Evolutionary conservation across 345 rosid species (phyloP).

Genomic region (Syzygium jambos): DNA sequence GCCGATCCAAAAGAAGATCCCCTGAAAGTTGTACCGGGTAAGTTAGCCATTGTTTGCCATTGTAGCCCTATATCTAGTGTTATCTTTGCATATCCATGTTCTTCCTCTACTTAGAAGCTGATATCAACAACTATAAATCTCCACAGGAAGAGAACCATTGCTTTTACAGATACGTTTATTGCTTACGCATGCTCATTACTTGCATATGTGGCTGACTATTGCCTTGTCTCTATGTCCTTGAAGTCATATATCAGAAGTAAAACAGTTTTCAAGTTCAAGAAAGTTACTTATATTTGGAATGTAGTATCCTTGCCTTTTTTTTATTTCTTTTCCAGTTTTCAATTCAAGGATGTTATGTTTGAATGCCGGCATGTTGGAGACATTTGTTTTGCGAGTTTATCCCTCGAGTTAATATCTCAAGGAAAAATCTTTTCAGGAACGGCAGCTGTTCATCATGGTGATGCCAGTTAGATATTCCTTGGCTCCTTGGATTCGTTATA

Average conservation of each 20-base stretch:
- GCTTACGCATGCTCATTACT: background rate
- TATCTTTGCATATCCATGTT: background rate
- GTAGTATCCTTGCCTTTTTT: background rate
- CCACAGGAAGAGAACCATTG: background rate
- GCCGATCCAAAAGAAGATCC: conserved; percentile 83
- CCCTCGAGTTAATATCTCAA: background rate
- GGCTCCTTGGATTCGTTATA: background rate
- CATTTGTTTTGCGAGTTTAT: background rate
- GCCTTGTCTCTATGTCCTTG: background rate
- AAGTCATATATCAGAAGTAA: background rate
- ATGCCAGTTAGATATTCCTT: background rate
- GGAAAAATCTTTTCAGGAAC: background rate
- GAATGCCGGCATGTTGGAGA: background rate
- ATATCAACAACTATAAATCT: background rate
- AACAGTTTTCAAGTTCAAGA: background rate
- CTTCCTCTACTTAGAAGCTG: background rate
- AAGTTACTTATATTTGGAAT: background rate
- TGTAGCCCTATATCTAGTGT: background rate
- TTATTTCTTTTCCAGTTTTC: background rate
- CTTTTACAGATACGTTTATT: background rate
- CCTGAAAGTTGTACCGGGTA: conserved; percentile 75
- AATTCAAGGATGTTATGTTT: background rate
- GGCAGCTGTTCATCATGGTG: background rate
- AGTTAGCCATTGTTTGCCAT: conserved; percentile 8
- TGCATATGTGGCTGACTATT: background rate